A percentile compares a stretch with the other conserved stretches of the same genome.
Conservation (phyloP, 768 basidiomycete genomes). For the Albatrellus ellisii region DNA sequence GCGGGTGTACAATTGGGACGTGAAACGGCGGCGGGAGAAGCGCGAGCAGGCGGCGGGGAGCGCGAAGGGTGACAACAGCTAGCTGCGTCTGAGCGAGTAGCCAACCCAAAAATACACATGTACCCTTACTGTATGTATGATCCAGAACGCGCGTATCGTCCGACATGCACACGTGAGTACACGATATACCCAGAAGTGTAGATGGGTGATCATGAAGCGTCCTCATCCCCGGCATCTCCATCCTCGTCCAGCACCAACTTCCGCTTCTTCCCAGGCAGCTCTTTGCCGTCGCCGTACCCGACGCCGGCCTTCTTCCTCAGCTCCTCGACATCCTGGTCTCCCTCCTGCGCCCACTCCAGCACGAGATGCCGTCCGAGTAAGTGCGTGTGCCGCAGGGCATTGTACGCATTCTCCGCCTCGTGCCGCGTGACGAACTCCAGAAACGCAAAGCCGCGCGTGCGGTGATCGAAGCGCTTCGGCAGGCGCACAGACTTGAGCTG, state of each 20-base stretch:
- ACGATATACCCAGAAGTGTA: not conserved
- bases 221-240: conserved; percentile 22
- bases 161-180: not conserved
- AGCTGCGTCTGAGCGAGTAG: not conserved
- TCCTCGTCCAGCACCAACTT: conserved; percentile 47
- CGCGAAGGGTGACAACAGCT: not conserved
- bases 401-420: conserved; percentile 85
- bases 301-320: conserved; percentile 72
- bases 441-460: conserved; percentile 92
- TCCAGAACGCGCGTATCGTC: not conserved
- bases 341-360: conserved; percentile 78
- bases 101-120: not conserved
- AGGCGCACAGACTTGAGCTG: conserved; percentile 90
- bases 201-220: conserved; percentile 5
- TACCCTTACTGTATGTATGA: not conserved
- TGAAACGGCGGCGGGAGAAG: conserved; percentile 58
- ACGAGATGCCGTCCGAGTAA: conserved; percentile 92
- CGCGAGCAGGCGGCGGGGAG: conserved; percentile 1
- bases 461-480: conserved; percentile 82
- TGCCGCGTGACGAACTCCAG: conserved; percentile 83
- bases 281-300: conserved; percentile 56
- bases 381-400: conserved; percentile 84
- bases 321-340: conserved; percentile 65
- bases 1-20: conserved; percentile 93
- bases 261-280: conserved; percentile 62